Conservation (phyloP, 75 land plant genomes). For the Picea sitchensis region DNA sequence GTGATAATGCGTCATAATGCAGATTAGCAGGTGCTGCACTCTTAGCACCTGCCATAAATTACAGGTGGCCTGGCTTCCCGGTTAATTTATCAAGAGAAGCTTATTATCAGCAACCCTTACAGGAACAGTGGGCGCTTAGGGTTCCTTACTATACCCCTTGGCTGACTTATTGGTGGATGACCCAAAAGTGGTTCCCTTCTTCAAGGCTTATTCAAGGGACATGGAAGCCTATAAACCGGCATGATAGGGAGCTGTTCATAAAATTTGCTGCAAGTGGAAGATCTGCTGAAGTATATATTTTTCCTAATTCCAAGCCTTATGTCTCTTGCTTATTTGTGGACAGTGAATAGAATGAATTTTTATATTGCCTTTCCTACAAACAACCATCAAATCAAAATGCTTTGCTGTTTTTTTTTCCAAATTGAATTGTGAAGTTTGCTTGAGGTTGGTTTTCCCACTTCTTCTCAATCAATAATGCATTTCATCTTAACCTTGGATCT, state of each 20-base stretch:
- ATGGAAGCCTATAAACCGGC: background rate
- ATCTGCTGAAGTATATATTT: background rate
- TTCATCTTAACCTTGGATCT: background rate
- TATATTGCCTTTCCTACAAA: background rate
- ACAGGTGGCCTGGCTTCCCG: background rate
- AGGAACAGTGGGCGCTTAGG: conserved; percentile 29
- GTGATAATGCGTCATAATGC: background rate
- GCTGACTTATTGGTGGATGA: conserved; percentile 47
- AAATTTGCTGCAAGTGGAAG: background rate
- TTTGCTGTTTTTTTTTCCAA: background rate
- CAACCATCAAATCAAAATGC: background rate
- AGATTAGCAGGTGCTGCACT: background rate
- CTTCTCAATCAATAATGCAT: background rate
- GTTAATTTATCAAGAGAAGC: background rate
- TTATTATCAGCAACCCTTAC: conserved; percentile 10
- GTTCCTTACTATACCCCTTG: conserved; percentile 37
- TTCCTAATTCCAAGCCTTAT: no score
- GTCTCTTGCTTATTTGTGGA: background rate
- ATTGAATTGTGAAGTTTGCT: background rate
- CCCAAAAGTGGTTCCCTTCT: conserved; percentile 43
- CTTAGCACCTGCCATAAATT: background rate
- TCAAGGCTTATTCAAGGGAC: conserved; percentile 4
- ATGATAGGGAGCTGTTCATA: background rate
- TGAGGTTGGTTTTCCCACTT: background rate
- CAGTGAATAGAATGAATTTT: background rate